Conservation (phyloP, 192 early-diverging fungal species). For the Linnemannia hyalina region DNA sequence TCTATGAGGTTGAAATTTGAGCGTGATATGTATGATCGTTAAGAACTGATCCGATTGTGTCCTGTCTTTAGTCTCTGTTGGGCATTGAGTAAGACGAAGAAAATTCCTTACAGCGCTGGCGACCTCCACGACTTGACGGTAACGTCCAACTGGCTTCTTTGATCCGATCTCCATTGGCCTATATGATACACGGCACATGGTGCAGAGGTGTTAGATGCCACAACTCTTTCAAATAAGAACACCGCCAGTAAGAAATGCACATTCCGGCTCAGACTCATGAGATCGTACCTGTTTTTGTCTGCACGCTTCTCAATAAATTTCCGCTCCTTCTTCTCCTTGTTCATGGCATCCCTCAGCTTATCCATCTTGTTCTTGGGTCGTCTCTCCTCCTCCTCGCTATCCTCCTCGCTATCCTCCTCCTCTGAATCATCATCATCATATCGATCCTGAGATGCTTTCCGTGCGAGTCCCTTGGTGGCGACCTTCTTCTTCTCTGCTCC, state of each 20-base stretch:
- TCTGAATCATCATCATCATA: constrained; percentile 34
- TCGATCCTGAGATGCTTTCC: constrained; percentile 37
- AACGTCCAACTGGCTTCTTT: constrained; percentile 81
- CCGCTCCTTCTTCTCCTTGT: constrained; percentile 56
- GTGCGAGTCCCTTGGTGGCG: constrained; percentile 37
- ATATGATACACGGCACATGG: constrained; percentile 32
- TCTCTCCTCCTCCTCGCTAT: constrained; percentile 34
- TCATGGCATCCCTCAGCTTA: constrained; percentile 50
- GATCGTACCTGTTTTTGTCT: constrained; percentile 58
- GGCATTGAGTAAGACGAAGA: background rate
- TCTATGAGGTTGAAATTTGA: constrained; percentile 51
- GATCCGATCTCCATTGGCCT: constrained; percentile 85
- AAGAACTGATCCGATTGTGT: background rate
- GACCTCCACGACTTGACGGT: constrained; percentile 76
- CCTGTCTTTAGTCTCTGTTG: too few relatives aligned
- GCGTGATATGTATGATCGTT: background rate
- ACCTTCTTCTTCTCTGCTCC: constrained; percentile 49
- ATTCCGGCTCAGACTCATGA: background rate
- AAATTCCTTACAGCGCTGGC: constrained; percentile 60
- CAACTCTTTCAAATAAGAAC: background rate
- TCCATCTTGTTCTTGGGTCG: constrained; percentile 50
- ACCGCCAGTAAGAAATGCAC: background rate
- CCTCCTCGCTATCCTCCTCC: constrained; percentile 43
- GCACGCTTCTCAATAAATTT: constrained; percentile 58
- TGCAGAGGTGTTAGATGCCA: background rate